phyloP scores from a whole-genome alignment of 352 stramenopile species.

The Aphanomyces astaci region DNA sequence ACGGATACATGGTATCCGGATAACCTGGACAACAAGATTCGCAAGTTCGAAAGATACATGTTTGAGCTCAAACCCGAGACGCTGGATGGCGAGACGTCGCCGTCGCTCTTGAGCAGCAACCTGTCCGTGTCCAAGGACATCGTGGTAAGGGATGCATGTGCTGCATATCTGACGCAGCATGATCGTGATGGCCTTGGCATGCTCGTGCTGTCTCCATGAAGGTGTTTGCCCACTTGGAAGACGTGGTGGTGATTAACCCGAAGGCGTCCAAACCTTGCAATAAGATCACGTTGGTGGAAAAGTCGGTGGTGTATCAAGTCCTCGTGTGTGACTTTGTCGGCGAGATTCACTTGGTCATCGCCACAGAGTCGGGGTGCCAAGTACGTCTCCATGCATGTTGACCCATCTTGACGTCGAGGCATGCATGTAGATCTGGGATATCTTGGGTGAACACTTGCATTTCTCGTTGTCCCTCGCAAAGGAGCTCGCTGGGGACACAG shows the following conservation, averaged over 20 bases:
- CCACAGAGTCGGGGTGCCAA: slow-evolving; percentile 12
- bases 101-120: slow-evolving; percentile 7
- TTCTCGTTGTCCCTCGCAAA: slow-evolving; percentile 16
- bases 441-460: slow-evolving; percentile 15
- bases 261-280: slow-evolving; percentile 1
- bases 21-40: neutral
- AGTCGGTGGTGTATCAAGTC: slow-evolving; percentile 11
- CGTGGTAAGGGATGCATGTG: slow-evolving; percentile 3
- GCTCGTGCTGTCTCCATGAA: no score
- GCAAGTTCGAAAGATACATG: neutral
- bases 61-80: neutral
- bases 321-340: neutral
- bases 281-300: slow-evolving; percentile 14
- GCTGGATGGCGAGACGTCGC: neutral
- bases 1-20: neutral
- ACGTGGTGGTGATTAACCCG: slow-evolving; percentile 8
- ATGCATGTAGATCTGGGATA: slow-evolving; percentile 19
- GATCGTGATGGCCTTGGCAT: neutral
- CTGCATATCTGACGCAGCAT: neutral
- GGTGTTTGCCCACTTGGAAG: slow-evolving; percentile 5
- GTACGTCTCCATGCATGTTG: neutral
- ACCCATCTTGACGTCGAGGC: neutral
- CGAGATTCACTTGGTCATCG: slow-evolving; percentile 4
- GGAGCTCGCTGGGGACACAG: neutral
- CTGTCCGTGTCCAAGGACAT: neutral